phyloP scores from a whole-genome alignment of 208 protist genomes.

The Entamoeba histolytica region DNA sequence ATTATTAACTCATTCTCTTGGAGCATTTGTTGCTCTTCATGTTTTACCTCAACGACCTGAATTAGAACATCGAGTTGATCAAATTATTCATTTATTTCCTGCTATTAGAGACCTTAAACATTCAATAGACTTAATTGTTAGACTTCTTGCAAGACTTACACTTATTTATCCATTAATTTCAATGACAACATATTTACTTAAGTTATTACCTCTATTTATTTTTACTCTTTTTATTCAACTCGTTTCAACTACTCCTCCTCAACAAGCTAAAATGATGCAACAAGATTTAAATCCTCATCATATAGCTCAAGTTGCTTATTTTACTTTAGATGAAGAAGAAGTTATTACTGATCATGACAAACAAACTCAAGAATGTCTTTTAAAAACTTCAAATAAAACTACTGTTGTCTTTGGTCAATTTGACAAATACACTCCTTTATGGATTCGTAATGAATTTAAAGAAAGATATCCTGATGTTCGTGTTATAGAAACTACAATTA shows the following conservation, averaged over 20 bases:
- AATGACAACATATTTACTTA: neutral
- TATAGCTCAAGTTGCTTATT: neutral
- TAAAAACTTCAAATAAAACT: neutral
- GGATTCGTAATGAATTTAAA: neutral
- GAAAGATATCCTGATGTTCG: neutral
- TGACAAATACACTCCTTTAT: neutral
- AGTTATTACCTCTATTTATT: neutral
- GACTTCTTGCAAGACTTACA: neutral
- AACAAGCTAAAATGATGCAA: neutral
- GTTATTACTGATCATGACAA: neutral
- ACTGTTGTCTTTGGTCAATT: neutral
- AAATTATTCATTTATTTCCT: neutral
- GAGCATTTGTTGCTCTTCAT: neutral
- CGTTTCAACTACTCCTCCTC: neutral
- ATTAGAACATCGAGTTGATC: neutral
- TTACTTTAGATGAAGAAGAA: neutral
- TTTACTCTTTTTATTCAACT: neutral
- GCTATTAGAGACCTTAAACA: neutral
- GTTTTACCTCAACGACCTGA: neutral
- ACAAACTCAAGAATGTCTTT: neutral
- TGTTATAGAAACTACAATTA: neutral
- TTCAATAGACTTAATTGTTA: neutral
- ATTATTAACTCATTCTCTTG: neutral
- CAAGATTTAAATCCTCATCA: neutral
- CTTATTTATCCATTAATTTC: neutral